These are phyloP conservation scores for Nemophila menziesii DNA, from an alignment of 257 asterid genomes.

Conservation along the genomic window DNA sequence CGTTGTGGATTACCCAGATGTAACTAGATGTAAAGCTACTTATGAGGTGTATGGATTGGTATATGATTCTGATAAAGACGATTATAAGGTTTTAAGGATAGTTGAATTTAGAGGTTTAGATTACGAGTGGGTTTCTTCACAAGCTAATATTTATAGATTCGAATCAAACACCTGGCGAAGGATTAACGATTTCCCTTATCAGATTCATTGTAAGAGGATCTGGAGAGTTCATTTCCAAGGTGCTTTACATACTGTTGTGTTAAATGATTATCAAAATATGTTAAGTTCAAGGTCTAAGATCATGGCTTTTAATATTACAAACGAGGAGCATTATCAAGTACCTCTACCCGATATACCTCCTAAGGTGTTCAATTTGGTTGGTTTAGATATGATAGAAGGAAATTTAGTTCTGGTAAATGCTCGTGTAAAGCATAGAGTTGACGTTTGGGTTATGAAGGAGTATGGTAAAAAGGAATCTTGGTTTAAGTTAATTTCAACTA, in stretches of 20 bases:
- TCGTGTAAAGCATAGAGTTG: slow-evolving; percentile 10
- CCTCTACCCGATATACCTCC: slow-evolving; percentile 12
- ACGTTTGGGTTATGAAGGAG: slow-evolving; percentile 61
- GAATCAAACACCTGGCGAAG: slow-evolving; percentile 42
- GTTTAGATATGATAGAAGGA: slow-evolving; percentile 33
- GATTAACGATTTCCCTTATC: slow-evolving; percentile 26
- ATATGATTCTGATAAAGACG: slow-evolving; percentile 31
- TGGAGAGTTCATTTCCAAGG: slow-evolving; percentile 43
- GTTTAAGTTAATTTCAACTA: slow-evolving; percentile 35
- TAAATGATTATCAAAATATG: neutral
- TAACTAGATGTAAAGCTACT: neutral
- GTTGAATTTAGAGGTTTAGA: slow-evolving; percentile 24
- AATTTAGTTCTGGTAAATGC: slow-evolving; percentile 26
- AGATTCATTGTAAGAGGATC: slow-evolving; percentile 27
- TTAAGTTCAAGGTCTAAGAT: slow-evolving; percentile 10
- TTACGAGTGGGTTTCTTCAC: slow-evolving; percentile 19
- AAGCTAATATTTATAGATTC: slow-evolving; percentile 32
- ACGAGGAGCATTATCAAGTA: slow-evolving; percentile 29
- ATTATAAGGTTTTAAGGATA: slow-evolving; percentile 35
- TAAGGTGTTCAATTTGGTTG: slow-evolving; percentile 11
- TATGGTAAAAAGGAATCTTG: slow-evolving; percentile 49
- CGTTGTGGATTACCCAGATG: neutral
- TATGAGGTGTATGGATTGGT: slow-evolving; percentile 21
- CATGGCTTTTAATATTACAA: slow-evolving; percentile 40
- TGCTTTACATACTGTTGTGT: slow-evolving; percentile 36